Evolutionary conservation across 2,329 filamentous ascomycete genomes (phyloP), one percentile per base, ranked within the genome.

Genomic region (Coleophoma eucalyptorum): DNA sequence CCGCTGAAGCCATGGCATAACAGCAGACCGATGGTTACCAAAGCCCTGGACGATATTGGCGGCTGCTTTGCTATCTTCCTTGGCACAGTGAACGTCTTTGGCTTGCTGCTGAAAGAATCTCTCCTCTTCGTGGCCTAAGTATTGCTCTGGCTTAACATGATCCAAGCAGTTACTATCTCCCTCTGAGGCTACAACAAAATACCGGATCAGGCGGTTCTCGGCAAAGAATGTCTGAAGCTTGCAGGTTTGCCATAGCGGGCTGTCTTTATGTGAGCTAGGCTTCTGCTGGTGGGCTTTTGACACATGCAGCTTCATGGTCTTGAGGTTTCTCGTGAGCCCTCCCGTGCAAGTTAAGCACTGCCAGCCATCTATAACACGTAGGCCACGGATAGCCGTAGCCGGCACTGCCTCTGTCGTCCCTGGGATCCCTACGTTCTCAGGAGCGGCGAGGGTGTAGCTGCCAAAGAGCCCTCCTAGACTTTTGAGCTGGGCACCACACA

Each of bases 21-120:
- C 43, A 21, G 47, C 43, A 35, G 50, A 55, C 44, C 40, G 20
- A 43, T 55, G 50, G 19, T 40, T 52, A 21, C 43, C 35, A 16
- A 55, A 55, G 37, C 53, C 38, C 8, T 55, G 18, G 40, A 48
- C 48, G 34, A 53, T 19, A 21, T 52, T 52, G 33, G 53, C 50
- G n/a, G 32, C 50, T 40, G 47, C 47, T 38, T 46, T 53, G 33
- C 16, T 31, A 40, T 55, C 50, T n/a, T 50, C 44, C 38, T 55
- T n/a, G 3, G 34, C 19, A 33, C 20, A 6, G 15, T 18, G n/a
- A 18, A 21, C 34, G 43, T 53, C 48, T 12, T 53, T 2, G 38
- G n/a, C 32, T 19, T 40, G 48, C 48, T 37, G 35, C 19, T 31
- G 34, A 40, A 50, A 52, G 33, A 51, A 51, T 18, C 45, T 31